Percentiles rank a stretch among this genome's conserved stretches.
phyloP scores from a whole-genome alignment of 2,329 filamentous ascomycete species.

The Fusarium guadeloupense region DNA sequence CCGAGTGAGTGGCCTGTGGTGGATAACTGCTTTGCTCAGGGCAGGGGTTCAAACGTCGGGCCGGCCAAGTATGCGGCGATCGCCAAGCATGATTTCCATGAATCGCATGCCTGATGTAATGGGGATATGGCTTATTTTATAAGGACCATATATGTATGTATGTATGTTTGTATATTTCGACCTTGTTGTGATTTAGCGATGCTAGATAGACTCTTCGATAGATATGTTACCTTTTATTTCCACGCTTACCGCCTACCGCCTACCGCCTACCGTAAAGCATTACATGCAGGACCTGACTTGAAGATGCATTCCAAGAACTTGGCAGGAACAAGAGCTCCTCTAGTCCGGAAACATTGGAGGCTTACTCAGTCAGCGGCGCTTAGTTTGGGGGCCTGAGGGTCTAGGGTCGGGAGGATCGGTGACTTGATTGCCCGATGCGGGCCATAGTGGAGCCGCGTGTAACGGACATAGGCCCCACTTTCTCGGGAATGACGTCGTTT shows the following conservation, averaged over 20 bases:
- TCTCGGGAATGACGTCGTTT: slow-evolving; percentile 30
- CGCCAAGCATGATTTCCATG: slow-evolving; percentile 16
- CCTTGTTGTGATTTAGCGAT: neutral
- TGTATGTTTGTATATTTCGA: too few relatives aligned
- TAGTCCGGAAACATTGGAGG: too few relatives aligned
- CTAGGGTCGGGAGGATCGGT: slow-evolving; percentile 25
- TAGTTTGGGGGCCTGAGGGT: neutral
- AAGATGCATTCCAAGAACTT: too few relatives aligned
- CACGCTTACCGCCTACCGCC: neutral
- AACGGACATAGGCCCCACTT: neutral
- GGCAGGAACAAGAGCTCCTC: too few relatives aligned
- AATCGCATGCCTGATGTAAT: slow-evolving; percentile 16
- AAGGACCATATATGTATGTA: too few relatives aligned
- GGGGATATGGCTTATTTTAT: too few relatives aligned
- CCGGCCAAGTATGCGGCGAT: slow-evolving; percentile 18
- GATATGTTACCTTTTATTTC: neutral
- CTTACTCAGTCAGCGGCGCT: neutral
- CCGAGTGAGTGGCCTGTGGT: slow-evolving; percentile 32
- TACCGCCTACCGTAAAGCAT: neutral
- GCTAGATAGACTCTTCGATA: slow-evolving; percentile 1
- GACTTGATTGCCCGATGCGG: slow-evolving; percentile 24
- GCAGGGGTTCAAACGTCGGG: slow-evolving; percentile 32
- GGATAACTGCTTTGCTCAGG: slow-evolving; percentile 37
- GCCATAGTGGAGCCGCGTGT: neutral
- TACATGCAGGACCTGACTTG: neutral